Conservation (phyloP, 108 stramenopile species). For the Cyclostephanos invisitatus region DNA sequence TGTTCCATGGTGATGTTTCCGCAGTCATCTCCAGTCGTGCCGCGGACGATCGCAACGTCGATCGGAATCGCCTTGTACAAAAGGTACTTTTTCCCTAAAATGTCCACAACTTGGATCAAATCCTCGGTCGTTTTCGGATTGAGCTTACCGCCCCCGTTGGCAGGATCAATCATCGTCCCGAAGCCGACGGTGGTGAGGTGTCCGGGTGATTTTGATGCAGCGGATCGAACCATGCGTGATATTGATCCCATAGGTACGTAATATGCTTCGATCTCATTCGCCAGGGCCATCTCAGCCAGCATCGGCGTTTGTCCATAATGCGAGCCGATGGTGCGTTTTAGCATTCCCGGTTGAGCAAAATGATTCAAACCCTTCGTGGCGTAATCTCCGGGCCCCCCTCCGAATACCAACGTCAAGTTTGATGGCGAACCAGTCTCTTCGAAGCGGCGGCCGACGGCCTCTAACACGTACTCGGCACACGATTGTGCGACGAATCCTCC, state of each 20-base stretch:
- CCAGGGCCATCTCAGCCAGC: slow-evolving; percentile 59
- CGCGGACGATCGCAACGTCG: slow-evolving; percentile 77
- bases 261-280: slow-evolving; percentile 75
- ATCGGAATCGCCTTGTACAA: slow-evolving; percentile 84
- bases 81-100: slow-evolving; percentile 33
- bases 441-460: neutral
- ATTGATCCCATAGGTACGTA: slow-evolving; percentile 78
- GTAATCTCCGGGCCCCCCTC: slow-evolving; percentile 77
- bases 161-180: slow-evolving; percentile 82
- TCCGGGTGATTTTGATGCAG: slow-evolving; percentile 78
- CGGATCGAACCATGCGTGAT: slow-evolving; percentile 78
- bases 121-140: slow-evolving; percentile 67
- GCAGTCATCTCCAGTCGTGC: slow-evolving; percentile 74
- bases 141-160: slow-evolving; percentile 29
- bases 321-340: slow-evolving; percentile 78
- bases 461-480: neutral
- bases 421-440: neutral
- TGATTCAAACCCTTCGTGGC: slow-evolving; percentile 66
- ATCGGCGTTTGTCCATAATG: slow-evolving; percentile 75
- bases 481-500: neutral
- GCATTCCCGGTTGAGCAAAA: slow-evolving; percentile 57
- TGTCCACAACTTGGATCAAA: slow-evolving; percentile 20
- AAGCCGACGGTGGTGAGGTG: slow-evolving; percentile 80
- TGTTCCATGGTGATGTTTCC: slow-evolving; percentile 81
- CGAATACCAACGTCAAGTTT: slow-evolving; percentile 75